Base-by-base conservation (phyloP, 768 basidiomycete genomes). In the Calocybe cyanea region DNA sequence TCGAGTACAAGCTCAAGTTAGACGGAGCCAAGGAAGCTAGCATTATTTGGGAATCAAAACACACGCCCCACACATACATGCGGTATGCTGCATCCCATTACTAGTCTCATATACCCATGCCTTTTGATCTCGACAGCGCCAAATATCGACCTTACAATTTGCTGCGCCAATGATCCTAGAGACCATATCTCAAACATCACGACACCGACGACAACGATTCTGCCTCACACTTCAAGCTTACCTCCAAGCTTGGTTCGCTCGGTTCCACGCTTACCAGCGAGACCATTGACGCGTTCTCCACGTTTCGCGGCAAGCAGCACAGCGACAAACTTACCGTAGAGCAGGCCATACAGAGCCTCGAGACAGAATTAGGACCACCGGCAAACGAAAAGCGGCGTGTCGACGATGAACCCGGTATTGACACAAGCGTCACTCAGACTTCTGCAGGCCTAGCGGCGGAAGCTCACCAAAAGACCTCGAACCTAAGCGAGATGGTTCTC, bases 141-240 rank as follows among this genome's bases (percentile, higher is more conserved):
- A 95, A 87, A 65, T 99, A 92, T 65, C 92, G 96, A 59, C 92
- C 96, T 0, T 99, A 98, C 59, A 88, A 85, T 48, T 87, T 89
- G 13, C 77, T 95, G 7, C 87, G 92, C 0, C 91, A 92, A 57
- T 80, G 79, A 2, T 93, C 94, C 73, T 96, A 93, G 93, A 72
- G 81, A 1, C 83, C 88, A 52, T 93, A 91, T 62, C 76, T 95
- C 33, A 78, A 78, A 41, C 87, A 94, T 54, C 97, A 97, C 65
- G 94, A 96, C 55, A 77, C 83, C 0, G 92, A 94, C 63, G 89
- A 93, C 50, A 87, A 82, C 0, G 68, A 69, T 18, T 61, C 76
- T 1, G 66, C 93, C 33, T 92, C 91, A 0, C 83, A 85, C 50
- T 68, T 94, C 45, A 95, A 98, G 63, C 73, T 96, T 24, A 89